Base-by-base conservation (phyloP, 192 early-diverging fungal genomes). In the Dispira simplex region DNA sequence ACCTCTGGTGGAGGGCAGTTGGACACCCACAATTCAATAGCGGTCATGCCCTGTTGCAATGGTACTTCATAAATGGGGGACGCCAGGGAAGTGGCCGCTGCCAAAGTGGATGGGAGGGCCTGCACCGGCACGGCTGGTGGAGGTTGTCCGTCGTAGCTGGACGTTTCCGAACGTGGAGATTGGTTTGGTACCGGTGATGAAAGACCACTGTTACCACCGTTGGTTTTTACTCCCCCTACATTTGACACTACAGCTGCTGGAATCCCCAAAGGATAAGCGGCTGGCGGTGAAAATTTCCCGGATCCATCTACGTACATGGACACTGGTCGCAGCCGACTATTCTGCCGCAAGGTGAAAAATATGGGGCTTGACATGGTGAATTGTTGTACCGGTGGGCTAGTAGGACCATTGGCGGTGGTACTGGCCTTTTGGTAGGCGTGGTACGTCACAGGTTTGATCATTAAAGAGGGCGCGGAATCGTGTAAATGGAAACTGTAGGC, bases 371-470 rank as follows among this genome's bases (percentile, higher is more conserved):
- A 12, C 20, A 6, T 44, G 28, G 58, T 20, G 8, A 3, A 18
- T 44, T 16, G 32, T 28, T 44, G 39, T 27, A 4, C n/a, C 6
- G 21, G 21, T 51, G 49, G 49, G 4, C n/a, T 51, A 8, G 49
- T 23, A 3, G 16, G 55, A 27, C 21, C 55, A 27, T 20, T 57
- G 55, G 21, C 55, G n/a, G 14, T 21, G 25, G n/a, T 25, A 51
- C 16, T 51, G 54, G 18, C 13, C 39, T 21, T 16, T 20, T 23
- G 58, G 58, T 60, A 60, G n/a, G 39, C 58, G 13, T 60, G 58
- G 43, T 60, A 60, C 26, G 58, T 13, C 32, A 60, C 58, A 14
- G 58, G 58, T 21, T 60, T 60, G 43, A 60, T 44, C 58, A 60
- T 60, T 16, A 60, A 16, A 3, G 58, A 43, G 18, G 27, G 58